These are phyloP conservation scores for Quercus glauca DNA, from an alignment of 306 rosid genomes.

Conservation along the genomic window DNA sequence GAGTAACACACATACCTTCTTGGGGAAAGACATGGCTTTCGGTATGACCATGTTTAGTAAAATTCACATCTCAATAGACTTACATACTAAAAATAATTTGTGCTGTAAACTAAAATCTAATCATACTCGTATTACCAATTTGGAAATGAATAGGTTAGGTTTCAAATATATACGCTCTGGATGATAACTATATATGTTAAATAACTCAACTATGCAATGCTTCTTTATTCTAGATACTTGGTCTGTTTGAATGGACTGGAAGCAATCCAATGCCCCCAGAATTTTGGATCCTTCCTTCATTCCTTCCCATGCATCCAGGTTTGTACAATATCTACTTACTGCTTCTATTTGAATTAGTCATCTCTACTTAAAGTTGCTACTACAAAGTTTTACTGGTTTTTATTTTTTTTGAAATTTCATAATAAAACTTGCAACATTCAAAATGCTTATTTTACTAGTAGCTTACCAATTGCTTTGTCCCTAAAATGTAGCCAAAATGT, in stretches of 20 bases:
- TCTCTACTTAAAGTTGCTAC: neutral
- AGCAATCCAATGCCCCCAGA: slow-evolving; percentile 84
- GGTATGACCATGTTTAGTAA: slow-evolving; percentile 23
- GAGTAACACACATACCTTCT: slow-evolving; percentile 57
- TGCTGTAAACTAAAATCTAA: neutral
- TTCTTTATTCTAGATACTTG: slow-evolving; percentile 44
- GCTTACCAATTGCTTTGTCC: neutral
- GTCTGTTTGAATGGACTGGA: slow-evolving; percentile 69
- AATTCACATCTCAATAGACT: neutral
- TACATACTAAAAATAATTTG: neutral
- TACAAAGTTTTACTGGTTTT: no score
- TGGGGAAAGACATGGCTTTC: slow-evolving; percentile 96
- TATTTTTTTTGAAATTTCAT: no score
- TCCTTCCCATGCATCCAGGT: slow-evolving; percentile 80
- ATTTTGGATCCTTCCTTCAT: slow-evolving; percentile 78
- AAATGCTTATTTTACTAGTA: neutral
- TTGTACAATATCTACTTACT: no score
- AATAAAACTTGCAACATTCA: neutral
- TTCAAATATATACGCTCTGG: neutral
- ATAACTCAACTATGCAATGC: neutral
- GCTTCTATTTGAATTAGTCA: neutral
- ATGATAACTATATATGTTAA: neutral
- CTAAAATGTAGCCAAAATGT: slow-evolving; percentile 67
- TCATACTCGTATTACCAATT: no score
- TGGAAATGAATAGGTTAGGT: no score